These are phyloP conservation scores for Angomonas deanei DNA, from an alignment of 208 protist species.

Conservation along the genomic window DNA sequence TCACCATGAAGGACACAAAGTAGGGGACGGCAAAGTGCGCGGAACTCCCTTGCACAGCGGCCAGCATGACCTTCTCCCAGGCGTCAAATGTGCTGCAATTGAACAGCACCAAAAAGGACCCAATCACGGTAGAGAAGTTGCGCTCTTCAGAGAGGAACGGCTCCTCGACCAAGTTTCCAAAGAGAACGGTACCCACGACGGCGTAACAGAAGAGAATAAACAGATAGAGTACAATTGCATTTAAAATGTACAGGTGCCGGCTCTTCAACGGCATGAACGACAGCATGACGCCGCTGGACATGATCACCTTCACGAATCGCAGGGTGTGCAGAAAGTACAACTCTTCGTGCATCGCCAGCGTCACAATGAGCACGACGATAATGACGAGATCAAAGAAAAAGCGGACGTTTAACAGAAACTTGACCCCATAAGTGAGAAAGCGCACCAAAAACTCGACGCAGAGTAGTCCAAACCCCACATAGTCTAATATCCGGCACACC, in stretches of 20 bases:
- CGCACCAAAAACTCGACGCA: slow-evolving; percentile 27
- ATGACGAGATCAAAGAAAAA: slow-evolving; percentile 31
- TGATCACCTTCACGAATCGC: slow-evolving; percentile 32
- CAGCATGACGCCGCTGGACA: slow-evolving; percentile 14
- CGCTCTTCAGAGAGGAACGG: slow-evolving; percentile 30
- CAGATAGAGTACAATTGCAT: slow-evolving; percentile 22
- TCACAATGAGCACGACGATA: slow-evolving; percentile 22
- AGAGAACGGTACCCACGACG: slow-evolving; percentile 37
- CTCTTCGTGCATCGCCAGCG: slow-evolving; percentile 2
- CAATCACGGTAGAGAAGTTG: slow-evolving; percentile 54
- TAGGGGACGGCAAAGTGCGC: slow-evolving; percentile 17
- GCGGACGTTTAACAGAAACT: slow-evolving; percentile 11
- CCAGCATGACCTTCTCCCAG: slow-evolving; percentile 36
- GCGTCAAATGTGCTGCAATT: slow-evolving; percentile 41
- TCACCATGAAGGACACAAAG: slow-evolving; percentile 26
- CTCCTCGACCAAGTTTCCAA: slow-evolving; percentile 16
- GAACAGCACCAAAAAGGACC: slow-evolving; percentile 47
- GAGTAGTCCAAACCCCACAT: slow-evolving; percentile 20
- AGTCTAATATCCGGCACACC: slow-evolving; percentile 27
- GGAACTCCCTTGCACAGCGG: slow-evolving; percentile 9
- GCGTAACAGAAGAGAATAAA: slow-evolving; percentile 42
- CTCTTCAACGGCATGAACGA: slow-evolving; percentile 19
- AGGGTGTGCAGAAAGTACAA: slow-evolving; percentile 32
- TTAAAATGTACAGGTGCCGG: slow-evolving; percentile 13
- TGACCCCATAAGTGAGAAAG: slow-evolving; percentile 31